Evolutionary conservation across 2,329 filamentous ascomycete genomes (phyloP), one percentile per base, ranked within the genome.

Genomic region (Exophiala xenobiotica): DNA sequence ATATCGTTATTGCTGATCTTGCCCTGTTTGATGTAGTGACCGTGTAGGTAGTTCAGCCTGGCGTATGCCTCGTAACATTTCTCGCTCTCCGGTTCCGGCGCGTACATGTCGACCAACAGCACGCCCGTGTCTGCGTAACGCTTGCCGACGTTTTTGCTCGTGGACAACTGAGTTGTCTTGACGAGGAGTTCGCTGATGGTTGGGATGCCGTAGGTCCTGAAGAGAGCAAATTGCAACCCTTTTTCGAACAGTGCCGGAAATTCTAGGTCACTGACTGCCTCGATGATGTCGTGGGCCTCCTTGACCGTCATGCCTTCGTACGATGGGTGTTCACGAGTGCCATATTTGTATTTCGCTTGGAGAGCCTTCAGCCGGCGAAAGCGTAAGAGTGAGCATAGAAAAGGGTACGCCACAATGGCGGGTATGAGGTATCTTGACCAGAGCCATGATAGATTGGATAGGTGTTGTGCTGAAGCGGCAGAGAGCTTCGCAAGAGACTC

Each of bases 41-140:
- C 66, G 64, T 87, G 84, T 3, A 87, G 69, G 61, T 77, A 86
- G 63, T 86, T 86, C 70, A 85, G 81, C 26, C 83, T 77, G 3
- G 81, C 78, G 40, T 86, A 73, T 2, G 78, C 80, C n/a, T 75
- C 69, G 2, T 70, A 66, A 4, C 70, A 67, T 2, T 80, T 72
- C 3, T 67, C 63, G 0, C 74, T 75, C 7, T 35, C 44, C 2
- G 61, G 61, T 14, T 49, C 44, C 11, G 68, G 63, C 0, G 75
- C 74, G 4, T 69, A 62, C 46, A 80, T 72, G 58, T 82, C 79
- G 3, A 66, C 63, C 3, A 82, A 64, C 1, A 82, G 65, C 1
- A 77, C 67, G 3, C 59, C 67, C 0, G 79, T 82, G 59, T 82
- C 79, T 1, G 73, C 70, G 53, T 76, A 78, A 9, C 79, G 73